Evolutionary conservation across 805 yeast genomes (phyloP).

Genomic region (Lachancea lanzarotensis): DNA sequence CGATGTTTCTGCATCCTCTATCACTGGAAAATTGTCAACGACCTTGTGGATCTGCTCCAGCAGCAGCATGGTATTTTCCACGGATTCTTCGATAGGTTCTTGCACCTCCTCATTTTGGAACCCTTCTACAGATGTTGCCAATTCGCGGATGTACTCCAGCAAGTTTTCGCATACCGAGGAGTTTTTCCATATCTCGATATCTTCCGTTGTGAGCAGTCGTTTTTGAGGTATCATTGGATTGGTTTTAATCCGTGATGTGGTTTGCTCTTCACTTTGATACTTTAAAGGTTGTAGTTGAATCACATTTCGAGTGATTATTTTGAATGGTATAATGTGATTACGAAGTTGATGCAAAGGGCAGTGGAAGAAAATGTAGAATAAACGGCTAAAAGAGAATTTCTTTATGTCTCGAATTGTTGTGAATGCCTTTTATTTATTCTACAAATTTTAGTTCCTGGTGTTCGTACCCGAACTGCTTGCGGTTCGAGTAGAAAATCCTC

Average conservation of each 20-base stretch:
- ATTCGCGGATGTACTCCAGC: conserved; percentile 44
- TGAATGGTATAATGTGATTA: too few species aligned
- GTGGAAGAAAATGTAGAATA: not conserved
- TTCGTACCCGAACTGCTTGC: conserved; percentile 39
- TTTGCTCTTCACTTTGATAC: not conserved
- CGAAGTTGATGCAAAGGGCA: too few species aligned
- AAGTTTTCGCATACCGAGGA: conserved; percentile 47
- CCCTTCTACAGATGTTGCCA: conserved; percentile 64
- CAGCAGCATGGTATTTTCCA: conserved; percentile 33
- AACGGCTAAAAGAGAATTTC: not conserved
- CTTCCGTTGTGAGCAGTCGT: conserved; percentile 51
- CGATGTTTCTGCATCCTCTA: conserved; percentile 52
- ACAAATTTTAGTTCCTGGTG: conserved; percentile 25
- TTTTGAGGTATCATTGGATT: conserved; percentile 29
- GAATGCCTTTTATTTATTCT: conserved; percentile 10
- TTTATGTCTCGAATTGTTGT: not conserved
- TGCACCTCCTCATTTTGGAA: conserved; percentile 43
- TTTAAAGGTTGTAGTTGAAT: not conserved
- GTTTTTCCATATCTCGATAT: conserved; percentile 52
- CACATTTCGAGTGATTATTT: too few species aligned
- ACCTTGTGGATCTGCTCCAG: conserved; percentile 42
- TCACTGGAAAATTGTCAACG: conserved; percentile 59
- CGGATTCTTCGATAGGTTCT: conserved; percentile 33
- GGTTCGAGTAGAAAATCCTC: conserved; percentile 61
- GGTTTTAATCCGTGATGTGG: not conserved